phyloP scores from a whole-genome alignment of 352 stramenopile species.

The Aphanomyces invadans region DNA sequence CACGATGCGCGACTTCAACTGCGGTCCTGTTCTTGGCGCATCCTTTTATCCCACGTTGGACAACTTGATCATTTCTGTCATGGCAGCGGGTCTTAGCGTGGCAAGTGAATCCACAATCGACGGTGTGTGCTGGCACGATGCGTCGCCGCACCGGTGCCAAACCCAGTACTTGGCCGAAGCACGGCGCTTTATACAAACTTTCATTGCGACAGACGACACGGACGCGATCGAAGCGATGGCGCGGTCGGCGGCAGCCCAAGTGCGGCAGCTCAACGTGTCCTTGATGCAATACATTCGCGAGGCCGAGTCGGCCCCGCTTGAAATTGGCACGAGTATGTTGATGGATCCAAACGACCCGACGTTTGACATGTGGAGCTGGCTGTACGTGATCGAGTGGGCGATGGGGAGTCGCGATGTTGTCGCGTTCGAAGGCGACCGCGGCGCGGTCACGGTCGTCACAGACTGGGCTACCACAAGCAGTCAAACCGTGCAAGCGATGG shows the following conservation, averaged over 20 bases:
- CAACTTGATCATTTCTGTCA: background rate
- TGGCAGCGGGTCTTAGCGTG: background rate
- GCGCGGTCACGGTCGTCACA: background rate
- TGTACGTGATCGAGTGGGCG: constrained; percentile 6
- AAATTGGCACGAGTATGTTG: background rate
- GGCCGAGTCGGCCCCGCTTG: background rate
- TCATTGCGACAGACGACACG: background rate
- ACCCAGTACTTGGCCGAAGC: background rate
- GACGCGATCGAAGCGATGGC: background rate
- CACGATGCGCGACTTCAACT: background rate
- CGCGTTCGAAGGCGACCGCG: constrained; percentile 11
- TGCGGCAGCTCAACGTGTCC: background rate
- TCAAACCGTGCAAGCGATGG: background rate
- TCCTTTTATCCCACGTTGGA: background rate
- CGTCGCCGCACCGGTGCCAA: background rate
- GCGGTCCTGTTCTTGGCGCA: background rate
- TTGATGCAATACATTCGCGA: background rate
- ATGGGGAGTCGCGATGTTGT: background rate
- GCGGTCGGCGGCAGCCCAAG: background rate
- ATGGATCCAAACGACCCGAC: background rate
- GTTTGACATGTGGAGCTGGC: background rate
- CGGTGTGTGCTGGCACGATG: too few relatives aligned
- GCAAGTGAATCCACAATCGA: background rate
- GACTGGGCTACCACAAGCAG: background rate
- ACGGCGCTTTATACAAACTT: background rate